phyloP scores from a whole-genome alignment of 371 early-diverging fungal genomes.

The Mortierella sp. region DNA sequence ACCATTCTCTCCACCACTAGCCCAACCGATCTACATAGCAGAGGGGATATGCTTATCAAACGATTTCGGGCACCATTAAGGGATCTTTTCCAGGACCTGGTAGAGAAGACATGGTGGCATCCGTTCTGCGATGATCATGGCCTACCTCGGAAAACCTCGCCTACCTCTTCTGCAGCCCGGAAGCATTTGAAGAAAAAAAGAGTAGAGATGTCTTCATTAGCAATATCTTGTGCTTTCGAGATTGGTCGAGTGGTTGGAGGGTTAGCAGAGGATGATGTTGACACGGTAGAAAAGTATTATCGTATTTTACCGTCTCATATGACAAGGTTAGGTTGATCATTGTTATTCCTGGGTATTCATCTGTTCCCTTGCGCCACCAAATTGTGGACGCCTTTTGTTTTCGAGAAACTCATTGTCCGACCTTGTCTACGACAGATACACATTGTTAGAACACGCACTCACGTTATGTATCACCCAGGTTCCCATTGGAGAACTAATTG shows the following conservation, averaged over 20 bases:
- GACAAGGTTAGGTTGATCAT: slow-evolving; percentile 30
- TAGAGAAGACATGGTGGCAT: slow-evolving; percentile 49
- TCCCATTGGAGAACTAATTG: slow-evolving; percentile 22
- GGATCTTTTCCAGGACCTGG: slow-evolving; percentile 25
- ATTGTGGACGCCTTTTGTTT: background rate
- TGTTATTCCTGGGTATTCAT: too few relatives aligned
- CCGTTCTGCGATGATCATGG: slow-evolving; percentile 44
- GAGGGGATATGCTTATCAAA: slow-evolving; percentile 19
- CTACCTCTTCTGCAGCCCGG: background rate
- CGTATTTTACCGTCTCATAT: slow-evolving; percentile 30
- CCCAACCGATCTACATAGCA: background rate
- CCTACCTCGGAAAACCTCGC: slow-evolving; percentile 23
- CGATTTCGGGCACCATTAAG: slow-evolving; percentile 27
- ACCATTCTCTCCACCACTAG: too few relatives aligned
- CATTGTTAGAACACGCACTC: slow-evolving; percentile 28
- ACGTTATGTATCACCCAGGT: slow-evolving; percentile 28
- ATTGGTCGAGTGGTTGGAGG: slow-evolving; percentile 25
- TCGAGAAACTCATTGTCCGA: background rate
- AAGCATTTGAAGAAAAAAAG: background rate
- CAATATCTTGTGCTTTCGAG: slow-evolving; percentile 25
- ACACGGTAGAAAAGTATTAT: slow-evolving; percentile 26
- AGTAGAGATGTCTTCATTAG: slow-evolving; percentile 14
- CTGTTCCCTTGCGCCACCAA: background rate
- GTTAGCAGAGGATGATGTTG: slow-evolving; percentile 12
- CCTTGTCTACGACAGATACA: slow-evolving; percentile 22